Percentiles rank a stretch among this genome's conserved stretches.
These are phyloP conservation scores for Graphium sp. DNA, from an alignment of 2,329 filamentous ascomycete species.

Conservation along the genomic window DNA sequence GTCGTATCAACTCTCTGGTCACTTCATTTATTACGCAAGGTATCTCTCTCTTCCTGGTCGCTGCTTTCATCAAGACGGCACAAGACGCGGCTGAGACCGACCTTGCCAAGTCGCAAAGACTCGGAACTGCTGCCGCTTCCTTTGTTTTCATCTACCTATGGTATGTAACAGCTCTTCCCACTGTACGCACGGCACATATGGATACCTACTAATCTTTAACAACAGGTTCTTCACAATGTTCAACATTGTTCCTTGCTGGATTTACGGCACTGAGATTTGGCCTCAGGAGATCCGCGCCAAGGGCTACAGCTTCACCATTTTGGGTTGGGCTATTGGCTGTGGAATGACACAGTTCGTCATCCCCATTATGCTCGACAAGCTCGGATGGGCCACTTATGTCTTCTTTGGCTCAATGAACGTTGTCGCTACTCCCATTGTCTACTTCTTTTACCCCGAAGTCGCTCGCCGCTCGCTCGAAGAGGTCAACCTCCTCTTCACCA, in stretches of 20 bases:
- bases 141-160: too few species aligned
- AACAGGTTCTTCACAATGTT: constrained; percentile 15
- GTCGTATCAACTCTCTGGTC: constrained; percentile 16
- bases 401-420: constrained; percentile 33
- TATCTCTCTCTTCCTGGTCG: constrained; percentile 13
- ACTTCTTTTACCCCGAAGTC: constrained; percentile 26
- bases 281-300: constrained; percentile 37
- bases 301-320: constrained; percentile 40
- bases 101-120: too few species aligned
- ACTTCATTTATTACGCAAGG: constrained; percentile 13
- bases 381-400: constrained; percentile 30
- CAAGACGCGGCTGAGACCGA: too few species aligned
- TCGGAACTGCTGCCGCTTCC: too few species aligned
- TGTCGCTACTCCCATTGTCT: constrained; percentile 30
- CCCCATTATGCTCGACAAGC: constrained; percentile 30
- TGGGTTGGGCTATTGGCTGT: constrained; percentile 40
- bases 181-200: too few species aligned
- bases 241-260: constrained; percentile 15
- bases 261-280: constrained; percentile 35
- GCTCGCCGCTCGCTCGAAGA: constrained; percentile 29
- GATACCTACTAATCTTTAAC: too few species aligned
- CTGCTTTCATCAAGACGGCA: constrained; percentile 16
- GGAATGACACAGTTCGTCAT: constrained; percentile 35
- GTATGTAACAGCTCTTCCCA: too few species aligned
- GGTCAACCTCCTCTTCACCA: constrained; percentile 30